These are phyloP conservation scores for Magnusiomyces paraingens DNA, from an alignment of 1,139 yeast genomes.

Conservation along the genomic window DNA sequence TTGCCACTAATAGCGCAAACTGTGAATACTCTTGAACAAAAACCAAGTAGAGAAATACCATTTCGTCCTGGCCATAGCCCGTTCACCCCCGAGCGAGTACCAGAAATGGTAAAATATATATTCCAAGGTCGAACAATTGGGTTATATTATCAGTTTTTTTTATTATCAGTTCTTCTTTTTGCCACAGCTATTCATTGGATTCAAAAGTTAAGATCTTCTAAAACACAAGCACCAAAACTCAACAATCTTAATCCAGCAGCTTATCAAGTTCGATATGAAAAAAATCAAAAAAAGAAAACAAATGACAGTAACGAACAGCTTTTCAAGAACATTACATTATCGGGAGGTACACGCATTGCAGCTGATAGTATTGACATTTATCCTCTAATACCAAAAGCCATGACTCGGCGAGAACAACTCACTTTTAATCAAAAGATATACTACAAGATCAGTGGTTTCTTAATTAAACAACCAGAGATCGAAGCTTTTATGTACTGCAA, in stretches of 20 bases:
- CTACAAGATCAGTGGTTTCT: constrained; percentile 3
- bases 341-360: not conserved
- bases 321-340: not conserved
- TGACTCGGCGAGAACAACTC: not conserved
- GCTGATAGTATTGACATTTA: constrained; percentile 30
- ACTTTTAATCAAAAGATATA: not conserved
- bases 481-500: constrained; percentile 4
- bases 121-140: not conserved
- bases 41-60: not conserved
- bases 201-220: not conserved
- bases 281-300: too few species aligned
- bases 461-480: constrained; percentile 12
- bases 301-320: not conserved
- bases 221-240: not conserved
- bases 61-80: not conserved
- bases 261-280: too few species aligned
- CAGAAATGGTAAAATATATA: not conserved
- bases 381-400: constrained; percentile 36
- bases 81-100: not conserved
- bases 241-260: too few species aligned
- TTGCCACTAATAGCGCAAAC: too few species aligned
- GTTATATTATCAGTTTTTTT: not conserved
- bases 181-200: not conserved
- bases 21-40: too few species aligned
- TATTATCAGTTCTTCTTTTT: not conserved